A percentile compares a stretch with the other conserved stretches of the same genome.
Conservation (phyloP, 495 filamentous ascomycete species). For the Aspergillus avenaceus region DNA sequence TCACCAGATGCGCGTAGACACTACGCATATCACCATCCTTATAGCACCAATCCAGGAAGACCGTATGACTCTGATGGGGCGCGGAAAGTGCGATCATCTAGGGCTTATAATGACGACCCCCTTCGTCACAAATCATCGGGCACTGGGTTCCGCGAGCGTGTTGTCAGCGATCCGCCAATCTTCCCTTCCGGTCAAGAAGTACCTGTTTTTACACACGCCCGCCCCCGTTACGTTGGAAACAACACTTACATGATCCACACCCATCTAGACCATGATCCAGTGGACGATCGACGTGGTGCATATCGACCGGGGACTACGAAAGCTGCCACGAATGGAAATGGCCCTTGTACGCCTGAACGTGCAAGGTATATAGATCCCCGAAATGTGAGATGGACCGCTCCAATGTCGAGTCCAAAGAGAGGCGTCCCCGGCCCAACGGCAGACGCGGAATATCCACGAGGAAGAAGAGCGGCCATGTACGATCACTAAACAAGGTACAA, state of each 20-base stretch:
- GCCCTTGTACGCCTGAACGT: neutral
- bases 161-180: constrained; percentile 23
- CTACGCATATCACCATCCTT: constrained; percentile 11
- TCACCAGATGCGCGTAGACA: constrained; percentile 24
- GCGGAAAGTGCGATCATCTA: constrained; percentile 8
- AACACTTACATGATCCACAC: constrained; percentile 10
- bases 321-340: neutral
- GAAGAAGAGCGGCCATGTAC: neutral
- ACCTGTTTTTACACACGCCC: constrained; percentile 18
- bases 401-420: neutral
- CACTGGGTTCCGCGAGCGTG: constrained; percentile 29
- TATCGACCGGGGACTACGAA: constrained; percentile 4
- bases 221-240: constrained; percentile 3
- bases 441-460: neutral
- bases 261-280: constrained; percentile 8
- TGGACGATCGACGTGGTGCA: constrained; percentile 9
- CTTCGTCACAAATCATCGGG: constrained; percentile 22
- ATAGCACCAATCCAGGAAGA: constrained; percentile 15
- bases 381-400: neutral
- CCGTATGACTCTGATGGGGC: constrained; percentile 20
- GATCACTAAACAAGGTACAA: neutral
- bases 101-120: constrained; percentile 20
- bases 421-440: neutral
- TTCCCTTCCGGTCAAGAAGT: constrained; percentile 20
- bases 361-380: neutral